Base-by-base conservation (phyloP, 108 stramenopile genomes). In the Skeletonema grethae region DNA sequence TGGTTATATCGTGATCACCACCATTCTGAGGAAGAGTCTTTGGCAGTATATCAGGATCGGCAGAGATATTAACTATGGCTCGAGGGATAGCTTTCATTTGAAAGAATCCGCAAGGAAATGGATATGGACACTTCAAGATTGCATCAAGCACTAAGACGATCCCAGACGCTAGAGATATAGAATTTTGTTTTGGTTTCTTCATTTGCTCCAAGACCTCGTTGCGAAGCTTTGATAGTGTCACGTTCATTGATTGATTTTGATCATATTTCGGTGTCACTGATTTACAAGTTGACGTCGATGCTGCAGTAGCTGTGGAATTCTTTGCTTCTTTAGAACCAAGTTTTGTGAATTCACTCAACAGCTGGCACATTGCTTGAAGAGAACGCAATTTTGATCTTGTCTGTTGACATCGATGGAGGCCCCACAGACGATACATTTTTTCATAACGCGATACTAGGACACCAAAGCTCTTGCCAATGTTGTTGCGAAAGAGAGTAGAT, bases 331-430 rank as follows among this genome's bases (percentile, higher is more conserved):
- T 13, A 18, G 36, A 38, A 53, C 28, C 15, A 58, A 57, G 31
- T 58, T 16, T 28, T 67, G 67, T 22, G 13, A 67, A 20, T 13
- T 67, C 66, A 4, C 60, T 31, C 29, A 76, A 12, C 20, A 76
- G 45, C 18, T 45, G 43, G 34, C 67, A 69, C 63, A 69, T 63
- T 28, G 62, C 32, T 13, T 31, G 43, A 35, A 76, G 56, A 20
- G 67, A 55, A 31, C 75, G 75, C 43, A 76, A 32, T 24, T 68
- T 13, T 6, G 75, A 63, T 16, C 67, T 32, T 25, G 75, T 68
- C 62, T 76, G 75, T 12, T 69, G 50, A 48, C 75, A 76, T 31
- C 30, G 36, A 63, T 76, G 75, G 7, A 76, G 62, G 15, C 75
- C 75, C 53, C 32, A 76, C 1, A 76, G 34, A 2, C 50, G 61